Evolutionary conservation across 2,329 filamentous ascomycete species (phyloP).

Genomic region (Aspergillus glaucus): DNA sequence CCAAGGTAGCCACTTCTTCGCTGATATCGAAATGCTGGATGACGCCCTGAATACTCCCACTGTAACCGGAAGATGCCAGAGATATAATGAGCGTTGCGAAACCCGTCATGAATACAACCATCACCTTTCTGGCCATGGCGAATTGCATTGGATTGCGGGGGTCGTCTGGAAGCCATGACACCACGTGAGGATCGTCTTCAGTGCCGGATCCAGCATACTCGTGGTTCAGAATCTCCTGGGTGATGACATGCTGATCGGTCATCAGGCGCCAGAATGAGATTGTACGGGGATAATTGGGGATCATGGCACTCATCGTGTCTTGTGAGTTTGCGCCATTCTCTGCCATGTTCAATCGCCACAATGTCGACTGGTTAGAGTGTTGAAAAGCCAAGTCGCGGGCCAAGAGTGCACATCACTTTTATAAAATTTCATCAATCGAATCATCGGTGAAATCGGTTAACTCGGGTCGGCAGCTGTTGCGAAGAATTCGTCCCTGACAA

Average conservation of each 20-base stretch:
- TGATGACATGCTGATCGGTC: constrained; percentile 9
- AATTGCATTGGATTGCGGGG: constrained; percentile 8
- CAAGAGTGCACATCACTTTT: neutral
- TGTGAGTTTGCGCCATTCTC: neutral
- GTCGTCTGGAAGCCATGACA: constrained; percentile 11
- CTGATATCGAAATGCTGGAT: constrained; percentile 5
- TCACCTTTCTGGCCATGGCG: constrained; percentile 3
- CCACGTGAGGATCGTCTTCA: constrained; percentile 8
- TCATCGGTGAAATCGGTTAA: neutral
- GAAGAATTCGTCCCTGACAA: neutral
- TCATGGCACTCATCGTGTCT: neutral
- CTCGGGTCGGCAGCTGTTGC: neutral
- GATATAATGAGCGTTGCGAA: constrained; percentile 8
- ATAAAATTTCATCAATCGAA: neutral
- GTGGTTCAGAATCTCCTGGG: constrained; percentile 6
- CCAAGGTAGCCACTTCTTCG: constrained; percentile 8
- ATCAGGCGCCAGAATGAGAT: constrained; percentile 12
- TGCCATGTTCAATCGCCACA: neutral
- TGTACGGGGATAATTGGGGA: neutral
- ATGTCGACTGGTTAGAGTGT: neutral
- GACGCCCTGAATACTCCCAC: constrained; percentile 7
- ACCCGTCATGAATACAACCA: constrained; percentile 6
- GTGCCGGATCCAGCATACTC: constrained; percentile 9
- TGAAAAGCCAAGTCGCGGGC: neutral
- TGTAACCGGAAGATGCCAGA: constrained; percentile 8